Conservation (phyloP, 495 filamentous ascomycete genomes). For the Hypoxylon rickii region DNA sequence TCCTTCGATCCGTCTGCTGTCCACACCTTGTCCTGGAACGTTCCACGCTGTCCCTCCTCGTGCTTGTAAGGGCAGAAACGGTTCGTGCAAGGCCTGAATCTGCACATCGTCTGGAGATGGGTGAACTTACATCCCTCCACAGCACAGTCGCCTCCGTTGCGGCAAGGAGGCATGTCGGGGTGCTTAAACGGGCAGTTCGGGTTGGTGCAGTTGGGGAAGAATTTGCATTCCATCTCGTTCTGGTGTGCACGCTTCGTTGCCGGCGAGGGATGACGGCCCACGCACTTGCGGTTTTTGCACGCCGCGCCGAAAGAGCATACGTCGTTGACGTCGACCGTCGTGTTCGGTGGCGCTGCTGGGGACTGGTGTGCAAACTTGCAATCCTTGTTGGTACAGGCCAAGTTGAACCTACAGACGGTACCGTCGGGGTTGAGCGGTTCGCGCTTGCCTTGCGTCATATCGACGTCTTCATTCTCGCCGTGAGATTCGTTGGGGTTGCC, state of each 20-base stretch:
- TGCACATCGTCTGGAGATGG: conserved; percentile 81
- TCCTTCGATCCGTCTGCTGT: conserved; percentile 61
- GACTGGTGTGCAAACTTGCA: conserved; percentile 95
- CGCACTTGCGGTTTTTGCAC: conserved; percentile 95
- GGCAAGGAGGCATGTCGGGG: conserved; percentile 75
- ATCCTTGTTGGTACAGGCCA: conserved; percentile 82
- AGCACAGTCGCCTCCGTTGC: conserved; percentile 90
- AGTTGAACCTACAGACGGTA: conserved; percentile 82
- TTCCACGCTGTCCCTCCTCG: conserved; percentile 80
- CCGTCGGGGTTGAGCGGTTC: conserved; percentile 60
- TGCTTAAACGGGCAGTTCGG: conserved; percentile 85
- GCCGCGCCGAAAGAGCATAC: conserved; percentile 82
- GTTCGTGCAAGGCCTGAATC: conserved; percentile 89
- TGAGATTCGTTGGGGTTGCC: conserved; percentile 28
- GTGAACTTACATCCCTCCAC: conserved; percentile 87
- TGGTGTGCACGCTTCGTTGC: conserved; percentile 76
- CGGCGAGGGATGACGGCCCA: conserved; percentile 88
- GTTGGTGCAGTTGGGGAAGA: conserved; percentile 93
- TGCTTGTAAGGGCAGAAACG: conserved; percentile 85
- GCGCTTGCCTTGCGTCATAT: conserved; percentile 54
- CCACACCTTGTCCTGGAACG: conserved; percentile 93
- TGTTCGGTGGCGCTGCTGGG: conserved; percentile 81
- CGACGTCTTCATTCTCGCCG: conserved; percentile 51
- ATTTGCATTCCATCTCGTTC: conserved; percentile 86
- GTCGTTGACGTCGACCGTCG: conserved; percentile 75